Evolutionary conservation across 805 yeast species (phyloP).

Genomic region (Trichomonascus vanleenenianus): DNA sequence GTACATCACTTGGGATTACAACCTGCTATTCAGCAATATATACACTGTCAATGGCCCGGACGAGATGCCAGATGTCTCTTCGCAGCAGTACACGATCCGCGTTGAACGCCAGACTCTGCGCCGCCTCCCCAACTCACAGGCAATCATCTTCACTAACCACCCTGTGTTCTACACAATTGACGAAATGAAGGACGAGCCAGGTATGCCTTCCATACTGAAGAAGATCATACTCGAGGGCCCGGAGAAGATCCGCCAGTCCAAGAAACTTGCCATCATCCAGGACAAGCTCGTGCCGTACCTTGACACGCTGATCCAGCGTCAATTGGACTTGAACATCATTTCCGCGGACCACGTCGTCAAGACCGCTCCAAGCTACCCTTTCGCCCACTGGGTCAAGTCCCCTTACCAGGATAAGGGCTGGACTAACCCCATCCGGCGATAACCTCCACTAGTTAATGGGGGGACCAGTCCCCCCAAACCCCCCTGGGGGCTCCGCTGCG

Average conservation of each 20-base stretch:
- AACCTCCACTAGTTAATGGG: too few relatives aligned
- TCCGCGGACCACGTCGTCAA: slow-evolving; percentile 8
- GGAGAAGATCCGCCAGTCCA: slow-evolving; percentile 55
- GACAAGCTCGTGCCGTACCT: slow-evolving; percentile 54
- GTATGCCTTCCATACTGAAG: slow-evolving; percentile 55
- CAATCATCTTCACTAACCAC: slow-evolving; percentile 67
- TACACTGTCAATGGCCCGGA: slow-evolving; percentile 46
- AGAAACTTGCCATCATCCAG: slow-evolving; percentile 50
- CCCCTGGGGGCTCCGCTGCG: too few relatives aligned
- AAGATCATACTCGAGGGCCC: slow-evolving; percentile 63
- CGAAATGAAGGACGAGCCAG: slow-evolving; percentile 73
- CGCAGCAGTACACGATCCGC: slow-evolving; percentile 54
- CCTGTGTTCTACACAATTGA: slow-evolving; percentile 66
- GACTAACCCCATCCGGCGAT: slow-evolving; percentile 28
- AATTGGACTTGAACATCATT: slow-evolving; percentile 49
- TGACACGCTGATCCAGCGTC: slow-evolving; percentile 50
- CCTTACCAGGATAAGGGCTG: slow-evolving; percentile 36
- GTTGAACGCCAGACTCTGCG: slow-evolving; percentile 69
- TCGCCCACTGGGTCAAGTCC: slow-evolving; percentile 44
- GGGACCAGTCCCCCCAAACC: too few relatives aligned
- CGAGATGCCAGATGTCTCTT: slow-evolving; percentile 37
- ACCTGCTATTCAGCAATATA: slow-evolving; percentile 47
- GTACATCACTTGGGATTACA: slow-evolving; percentile 70
- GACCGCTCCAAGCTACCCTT: slow-evolving; percentile 34
- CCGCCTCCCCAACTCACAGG: slow-evolving; percentile 54